A percentile compares a stretch with the other conserved stretches of the same genome.
These are phyloP conservation scores for Ascochyta pisi DNA, from an alignment of 2,329 filamentous ascomycete genomes.

Conservation along the genomic window DNA sequence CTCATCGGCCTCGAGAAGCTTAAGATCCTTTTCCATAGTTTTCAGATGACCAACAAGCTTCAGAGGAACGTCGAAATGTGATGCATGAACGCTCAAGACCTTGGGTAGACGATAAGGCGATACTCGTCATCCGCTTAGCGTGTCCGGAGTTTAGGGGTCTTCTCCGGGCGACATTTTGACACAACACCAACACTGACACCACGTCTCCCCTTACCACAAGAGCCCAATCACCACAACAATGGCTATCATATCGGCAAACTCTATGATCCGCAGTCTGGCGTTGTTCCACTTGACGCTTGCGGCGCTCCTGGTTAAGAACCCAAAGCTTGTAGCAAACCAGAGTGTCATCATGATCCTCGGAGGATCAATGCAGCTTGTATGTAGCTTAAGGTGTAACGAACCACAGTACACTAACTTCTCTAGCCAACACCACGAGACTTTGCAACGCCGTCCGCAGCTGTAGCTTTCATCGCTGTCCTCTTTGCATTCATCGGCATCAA, in stretches of 20 bases:
- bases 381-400: slow-evolving; percentile 23
- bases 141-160: slow-evolving; percentile 27
- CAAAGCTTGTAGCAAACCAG: slow-evolving; percentile 76
- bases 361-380: slow-evolving; percentile 81
- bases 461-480: slow-evolving; percentile 72
- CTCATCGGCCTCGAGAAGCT: slow-evolving; percentile 2
- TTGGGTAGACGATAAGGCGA: slow-evolving; percentile 3
- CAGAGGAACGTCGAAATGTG: not conserved
- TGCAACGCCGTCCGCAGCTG: slow-evolving; percentile 70
- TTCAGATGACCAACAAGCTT: not conserved
- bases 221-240: slow-evolving; percentile 58
- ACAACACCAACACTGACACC: slow-evolving; percentile 5
- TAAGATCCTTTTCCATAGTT: slow-evolving; percentile 18
- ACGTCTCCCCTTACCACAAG: not conserved
- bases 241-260: slow-evolving; percentile 80
- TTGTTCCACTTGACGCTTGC: slow-evolving; percentile 85
- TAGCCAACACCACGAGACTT: slow-evolving; percentile 73
- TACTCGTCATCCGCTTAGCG: slow-evolving; percentile 20
- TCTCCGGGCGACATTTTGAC: slow-evolving; percentile 15
- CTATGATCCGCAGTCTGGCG: slow-evolving; percentile 80
- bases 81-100: not conserved
- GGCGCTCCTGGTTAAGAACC: slow-evolving; percentile 81
- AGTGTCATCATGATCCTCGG: slow-evolving; percentile 81
- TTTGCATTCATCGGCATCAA: slow-evolving; percentile 64
- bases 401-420: not conserved